Base-by-base conservation (phyloP, 2,329 filamentous ascomycete genomes). In the Epichloe bromicola region DNA sequence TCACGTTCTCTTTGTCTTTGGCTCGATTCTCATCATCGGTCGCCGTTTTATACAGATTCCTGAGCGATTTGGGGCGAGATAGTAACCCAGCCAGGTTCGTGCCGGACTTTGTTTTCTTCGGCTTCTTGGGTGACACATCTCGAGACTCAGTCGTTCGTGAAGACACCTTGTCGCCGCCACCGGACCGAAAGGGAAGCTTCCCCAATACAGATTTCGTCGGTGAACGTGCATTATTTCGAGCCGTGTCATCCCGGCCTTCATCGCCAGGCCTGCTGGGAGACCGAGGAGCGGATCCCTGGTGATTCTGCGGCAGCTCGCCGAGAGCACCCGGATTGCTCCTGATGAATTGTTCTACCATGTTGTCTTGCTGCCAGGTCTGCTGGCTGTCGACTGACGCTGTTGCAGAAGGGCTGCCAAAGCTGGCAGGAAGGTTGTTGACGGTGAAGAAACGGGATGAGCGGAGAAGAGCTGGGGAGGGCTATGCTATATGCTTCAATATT, bases 1-100 rank as follows among this genome's bases (percentile, higher is more conserved):
- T 83, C 50, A 75, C 77, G 64, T 95, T 95, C 67, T 95, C 89
- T 67, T 95, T 95, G 65, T 91, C 83, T 60, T 79, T 83, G 40
- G 69, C 65, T 39, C 70, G 72, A 23, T 71, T 66, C 49, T 74
- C 71, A 6, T 80, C 76, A 12, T 79, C 76, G 36, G 68, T 69
- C 50, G 75, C 70, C 45, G 72, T 61, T 52, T 74, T 75, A 55
- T 79, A 77, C 23, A 85, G 67, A 56, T 80, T 83, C 61, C 83
- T 87, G 49, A 82, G 75, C 10, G 87, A 88, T 63, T 85, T 88
- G 53, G 82, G 80, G 51, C 85, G 83, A 51, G 81, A 82, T 48
- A 95, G 76, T 50, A 96, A 76, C 4, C 77, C 81, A 1, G 81
- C 80, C n/a, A 97, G 74, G 63, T 89, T 94, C 34, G 86, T 86